Evolutionary conservation across 202 grass and related monocot genomes (phyloP).

Genomic region (Carex arenaria): DNA sequence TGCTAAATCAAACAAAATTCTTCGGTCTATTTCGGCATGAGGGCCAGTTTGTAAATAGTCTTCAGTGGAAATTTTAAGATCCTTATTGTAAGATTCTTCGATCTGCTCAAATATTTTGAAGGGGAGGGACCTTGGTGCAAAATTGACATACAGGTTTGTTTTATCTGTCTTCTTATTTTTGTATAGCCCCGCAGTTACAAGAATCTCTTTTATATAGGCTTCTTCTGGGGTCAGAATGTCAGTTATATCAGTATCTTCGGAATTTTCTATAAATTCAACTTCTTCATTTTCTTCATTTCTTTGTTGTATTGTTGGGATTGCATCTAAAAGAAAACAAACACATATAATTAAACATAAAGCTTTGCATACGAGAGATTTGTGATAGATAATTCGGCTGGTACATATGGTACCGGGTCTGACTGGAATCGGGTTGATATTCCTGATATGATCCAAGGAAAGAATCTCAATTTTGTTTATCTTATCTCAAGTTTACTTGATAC

Average conservation of each 20-base stretch:
- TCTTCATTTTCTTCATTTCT: slow-evolving; percentile 25
- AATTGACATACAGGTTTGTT: slow-evolving; percentile 26
- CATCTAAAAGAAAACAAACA: slow-evolving; percentile 23
- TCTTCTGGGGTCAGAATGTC: slow-evolving; percentile 27
- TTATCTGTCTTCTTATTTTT: slow-evolving; percentile 27
- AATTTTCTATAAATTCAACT: slow-evolving; percentile 9
- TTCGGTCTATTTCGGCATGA: slow-evolving; percentile 25
- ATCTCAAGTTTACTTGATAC: neutral
- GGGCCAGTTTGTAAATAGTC: neutral
- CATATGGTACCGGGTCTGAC: neutral
- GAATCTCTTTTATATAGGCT: slow-evolving; percentile 46
- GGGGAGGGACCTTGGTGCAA: slow-evolving; percentile 32
- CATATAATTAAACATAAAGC: neutral
- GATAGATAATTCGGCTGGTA: neutral
- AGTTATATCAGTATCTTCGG: slow-evolving; percentile 19
- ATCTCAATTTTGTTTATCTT: neutral
- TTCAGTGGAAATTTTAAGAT: slow-evolving; percentile 3
- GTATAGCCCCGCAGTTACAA: slow-evolving; percentile 48
- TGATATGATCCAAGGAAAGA: neutral
- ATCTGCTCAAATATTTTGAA: slow-evolving; percentile 46
- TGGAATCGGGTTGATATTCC: neutral
- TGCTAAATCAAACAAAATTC: slow-evolving; percentile 67
- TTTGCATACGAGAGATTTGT: neutral
- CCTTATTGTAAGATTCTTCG: slow-evolving; percentile 46
- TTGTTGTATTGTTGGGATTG: slow-evolving; percentile 7